phyloP scores from a whole-genome alignment of 495 filamentous ascomycete species.

The Pyronema omphalodes region DNA sequence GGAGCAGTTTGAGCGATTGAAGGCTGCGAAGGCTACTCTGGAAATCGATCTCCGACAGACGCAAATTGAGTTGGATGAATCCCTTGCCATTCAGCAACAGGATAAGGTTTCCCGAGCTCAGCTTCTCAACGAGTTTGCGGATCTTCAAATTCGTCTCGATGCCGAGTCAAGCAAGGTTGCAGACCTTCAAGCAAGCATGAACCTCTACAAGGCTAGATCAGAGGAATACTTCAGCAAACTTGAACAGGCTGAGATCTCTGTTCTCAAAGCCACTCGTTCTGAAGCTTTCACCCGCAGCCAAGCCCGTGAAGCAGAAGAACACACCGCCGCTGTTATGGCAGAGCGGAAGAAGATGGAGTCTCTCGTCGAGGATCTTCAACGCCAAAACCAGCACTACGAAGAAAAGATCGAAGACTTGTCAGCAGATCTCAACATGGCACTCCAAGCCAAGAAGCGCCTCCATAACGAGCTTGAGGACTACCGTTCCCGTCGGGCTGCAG shows the following conservation, averaged over 20 bases:
- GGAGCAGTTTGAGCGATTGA: conserved; percentile 64
- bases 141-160: conserved; percentile 84
- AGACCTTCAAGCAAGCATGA: conserved; percentile 67
- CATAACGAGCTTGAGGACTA: conserved; percentile 98
- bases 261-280: conserved; percentile 76
- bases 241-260: conserved; percentile 88
- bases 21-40: conserved; percentile 52
- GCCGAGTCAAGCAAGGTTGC: conserved; percentile 67
- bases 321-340: conserved; percentile 72
- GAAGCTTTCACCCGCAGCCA: conserved; percentile 89
- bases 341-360: conserved; percentile 82
- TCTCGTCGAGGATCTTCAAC: conserved; percentile 75
- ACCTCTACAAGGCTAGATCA: conserved; percentile 76
- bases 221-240: conserved; percentile 97
- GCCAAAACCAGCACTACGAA: conserved; percentile 72
- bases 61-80: conserved; percentile 65
- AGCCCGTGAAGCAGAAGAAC: conserved; percentile 76
- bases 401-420: conserved; percentile 81
- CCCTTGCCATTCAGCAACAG: conserved; percentile 58
- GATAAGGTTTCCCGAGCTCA: conserved; percentile 69
- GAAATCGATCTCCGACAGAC: conserved; percentile 86
- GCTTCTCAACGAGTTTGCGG: conserved; percentile 78
- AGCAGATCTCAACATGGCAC: conserved; percentile 67
- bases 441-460: conserved; percentile 82
- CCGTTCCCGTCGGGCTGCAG: conserved; percentile 79